Base-by-base conservation (phyloP, 2,329 filamentous ascomycete species). In the Trichoderma koningii region DNA sequence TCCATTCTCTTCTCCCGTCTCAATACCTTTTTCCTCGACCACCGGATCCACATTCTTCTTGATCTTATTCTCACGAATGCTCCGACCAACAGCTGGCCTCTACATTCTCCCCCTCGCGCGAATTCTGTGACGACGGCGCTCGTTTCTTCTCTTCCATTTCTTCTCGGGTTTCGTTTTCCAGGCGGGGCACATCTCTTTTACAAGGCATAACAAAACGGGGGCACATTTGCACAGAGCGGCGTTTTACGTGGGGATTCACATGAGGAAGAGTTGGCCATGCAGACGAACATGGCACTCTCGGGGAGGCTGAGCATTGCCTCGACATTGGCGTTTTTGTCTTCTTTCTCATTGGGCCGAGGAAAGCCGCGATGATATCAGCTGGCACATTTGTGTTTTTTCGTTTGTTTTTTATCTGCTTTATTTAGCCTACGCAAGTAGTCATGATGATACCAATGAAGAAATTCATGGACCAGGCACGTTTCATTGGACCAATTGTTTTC, bases 361-460 rank as follows among this genome's bases (percentile, higher is more conserved):
- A 19, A 44, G 59, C 59, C 34, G 59, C 50, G 50, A 63, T 63
- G 47, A 48, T 34, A 63, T 63, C 50, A 55, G 59, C 59, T 52
- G 48, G 50, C 59, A 45, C 53, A 63, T 44, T 28, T 17, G 47
- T 44, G 34, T 41, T 59, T 51, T 57, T 15, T 38, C 34, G 34
- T 38, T 38, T 38, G 34, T 42, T 44, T 44, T 23, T 23, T 23
- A 23, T 23, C 21, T 17, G 23, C 19, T 52, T 23, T 52, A 65
- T 52, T 23, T 52, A 65, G 42, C 55, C 34, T 61, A 61, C 63
- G 56, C 63, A 62, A 62, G 56, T 53, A 62, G 48, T 62, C 19
- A 60, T 60, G 55, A 55, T 65, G 42, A 26, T 64, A 62, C 55
- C 55, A 64, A 64, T 60, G 62, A 64, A 48, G 62, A 51, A 19